A percentile compares a stretch with the other conserved stretches of the same genome.
These are phyloP conservation scores for Phytopythium boreale DNA, from an alignment of 352 stramenopile genomes.

Conservation along the genomic window DNA sequence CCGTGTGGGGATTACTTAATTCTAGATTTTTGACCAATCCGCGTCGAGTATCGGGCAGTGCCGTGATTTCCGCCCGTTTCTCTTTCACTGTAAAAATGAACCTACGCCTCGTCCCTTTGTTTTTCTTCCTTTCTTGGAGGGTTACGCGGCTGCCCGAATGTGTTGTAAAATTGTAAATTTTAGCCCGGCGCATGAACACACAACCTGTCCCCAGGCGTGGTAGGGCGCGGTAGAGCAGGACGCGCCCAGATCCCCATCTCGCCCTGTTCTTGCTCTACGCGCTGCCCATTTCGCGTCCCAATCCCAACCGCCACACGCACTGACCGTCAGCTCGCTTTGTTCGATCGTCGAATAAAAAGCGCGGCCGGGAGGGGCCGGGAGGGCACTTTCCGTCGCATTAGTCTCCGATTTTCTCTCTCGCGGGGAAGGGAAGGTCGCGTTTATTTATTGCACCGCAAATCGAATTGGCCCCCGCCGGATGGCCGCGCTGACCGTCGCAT, in stretches of 20 bases:
- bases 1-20: too few species aligned
- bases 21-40: not conserved
- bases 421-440: too few species aligned
- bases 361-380: too few species aligned
- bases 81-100: not conserved
- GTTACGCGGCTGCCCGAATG: too few species aligned
- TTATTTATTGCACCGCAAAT: too few species aligned
- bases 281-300: not conserved
- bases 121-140: too few species aligned
- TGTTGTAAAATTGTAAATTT: too few species aligned
- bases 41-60: too few species aligned
- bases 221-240: not conserved
- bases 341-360: conserved; percentile 1
- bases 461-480: not conserved
- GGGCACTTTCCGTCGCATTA: not conserved
- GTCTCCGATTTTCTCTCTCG: not conserved
- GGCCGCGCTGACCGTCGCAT: not conserved
- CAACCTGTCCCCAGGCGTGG: too few species aligned
- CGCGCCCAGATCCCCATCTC: not conserved
- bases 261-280: not conserved
- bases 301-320: not conserved
- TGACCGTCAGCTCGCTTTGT: not conserved
- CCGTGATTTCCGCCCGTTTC: too few species aligned
- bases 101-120: not conserved
- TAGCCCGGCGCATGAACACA: too few species aligned